phyloP scores from a whole-genome alignment of 164 flowering plant genomes.

The Chimonanthus praecox region DNA sequence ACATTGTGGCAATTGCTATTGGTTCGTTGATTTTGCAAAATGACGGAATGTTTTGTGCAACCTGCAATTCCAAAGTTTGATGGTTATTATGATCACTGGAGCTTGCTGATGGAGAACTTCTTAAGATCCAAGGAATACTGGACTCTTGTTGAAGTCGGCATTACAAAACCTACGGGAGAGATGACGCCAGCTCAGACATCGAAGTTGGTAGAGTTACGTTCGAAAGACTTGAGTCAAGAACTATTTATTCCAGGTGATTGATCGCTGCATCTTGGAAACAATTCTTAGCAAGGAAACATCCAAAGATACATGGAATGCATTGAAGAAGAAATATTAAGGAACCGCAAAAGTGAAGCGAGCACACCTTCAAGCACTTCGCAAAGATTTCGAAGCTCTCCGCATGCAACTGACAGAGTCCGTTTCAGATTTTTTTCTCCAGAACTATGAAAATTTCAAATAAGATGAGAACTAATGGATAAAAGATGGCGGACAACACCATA shows the following conservation, averaged over 20 bases:
- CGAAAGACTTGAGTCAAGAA: background rate
- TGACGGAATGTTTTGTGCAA: too few relatives aligned
- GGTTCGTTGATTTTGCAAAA: too few relatives aligned
- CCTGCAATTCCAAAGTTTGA: too few relatives aligned
- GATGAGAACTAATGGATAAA: conserved; percentile 8
- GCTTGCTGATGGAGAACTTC: conserved; percentile 3
- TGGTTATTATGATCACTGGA: background rate
- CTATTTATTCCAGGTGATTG: background rate
- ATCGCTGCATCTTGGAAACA: background rate
- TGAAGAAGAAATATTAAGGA: background rate
- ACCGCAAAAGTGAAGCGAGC: background rate
- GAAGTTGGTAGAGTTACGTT: background rate
- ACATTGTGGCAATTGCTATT: too few relatives aligned
- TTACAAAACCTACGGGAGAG: background rate
- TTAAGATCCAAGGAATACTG: conserved; percentile 3
- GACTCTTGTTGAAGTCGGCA: background rate
- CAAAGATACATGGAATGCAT: background rate
- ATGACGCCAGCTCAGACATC: background rate
- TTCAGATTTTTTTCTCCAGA: background rate
- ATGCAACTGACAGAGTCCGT: conserved; percentile 1
- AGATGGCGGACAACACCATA: conserved; percentile 4
- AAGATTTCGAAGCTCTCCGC: conserved; percentile 1
- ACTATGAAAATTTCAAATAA: conserved; percentile 8
- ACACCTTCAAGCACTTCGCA: background rate
- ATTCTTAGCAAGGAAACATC: conserved; percentile 6